Evolutionary conservation across 2,329 filamentous ascomycete species (phyloP), one percentile per base, ranked within the genome.

Genomic region (Penicillium italicum): DNA sequence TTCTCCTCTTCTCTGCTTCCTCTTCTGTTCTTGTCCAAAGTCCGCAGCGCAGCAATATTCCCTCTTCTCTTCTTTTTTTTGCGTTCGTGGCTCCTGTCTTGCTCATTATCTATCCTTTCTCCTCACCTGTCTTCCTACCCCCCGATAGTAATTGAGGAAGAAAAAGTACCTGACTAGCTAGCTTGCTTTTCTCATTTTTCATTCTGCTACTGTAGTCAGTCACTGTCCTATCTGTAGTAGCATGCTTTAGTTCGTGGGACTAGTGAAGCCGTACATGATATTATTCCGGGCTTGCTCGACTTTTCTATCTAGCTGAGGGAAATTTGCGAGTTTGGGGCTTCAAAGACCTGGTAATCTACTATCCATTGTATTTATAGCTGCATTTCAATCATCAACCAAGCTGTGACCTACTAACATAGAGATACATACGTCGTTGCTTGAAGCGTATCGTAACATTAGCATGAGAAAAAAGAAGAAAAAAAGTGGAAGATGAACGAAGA

Each of bases 11-110:
- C 55, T 59, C 56, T 61, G 62, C 57, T 62, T 61, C 59, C 59
- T 63, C 60, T 58, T 38, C 57, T 56, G 50, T 51, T 53, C 66
- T 64, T 65, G 66, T 65, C 67, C 63, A 69, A 68, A 70, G 64
- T 69, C 63, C 69, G 65, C 70, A 72, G 67, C 69, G 69, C 70
- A 70, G 69, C 70, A 72, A 73, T 68, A 73, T 71, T 73, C 70
- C 70, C 70, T 72, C 68, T 72, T 68, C 69, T 66, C 65, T 50
- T 68, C 64, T 66, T 60, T 49, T 66, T 68, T 64, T 61, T 66
- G 60, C 63, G 61, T 66, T 49, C 41, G 34, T 60, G 50, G 47
- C 59, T 55, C 51, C 54, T 62, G 60, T 64, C 57, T 62, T 57
- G 55, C 66, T 34, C 28, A 59, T 61, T 58, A 51, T 60, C 62